A percentile compares a stretch with the other conserved stretches of the same genome.
phyloP scores from a whole-genome alignment of 2,329 filamentous ascomycete species.

The Talaromyces albobiverticillius region DNA sequence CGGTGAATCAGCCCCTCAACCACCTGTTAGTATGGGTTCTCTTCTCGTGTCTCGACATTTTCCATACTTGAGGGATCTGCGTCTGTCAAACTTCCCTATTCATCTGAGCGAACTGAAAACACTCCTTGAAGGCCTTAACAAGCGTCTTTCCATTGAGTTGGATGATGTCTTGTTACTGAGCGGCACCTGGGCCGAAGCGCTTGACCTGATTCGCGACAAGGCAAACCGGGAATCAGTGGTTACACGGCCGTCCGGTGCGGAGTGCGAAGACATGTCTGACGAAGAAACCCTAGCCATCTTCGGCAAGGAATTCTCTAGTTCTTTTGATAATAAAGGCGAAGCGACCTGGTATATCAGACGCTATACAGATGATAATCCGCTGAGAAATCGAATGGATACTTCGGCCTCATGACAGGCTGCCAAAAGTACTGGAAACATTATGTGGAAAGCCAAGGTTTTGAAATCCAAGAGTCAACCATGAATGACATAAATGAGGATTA shows the following conservation, averaged over 20 bases:
- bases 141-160: neutral
- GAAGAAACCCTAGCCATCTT: neutral
- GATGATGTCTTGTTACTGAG: neutral
- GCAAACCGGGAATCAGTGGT: neutral
- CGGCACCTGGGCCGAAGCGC: neutral
- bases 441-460: neutral
- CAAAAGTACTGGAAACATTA: neutral
- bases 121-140: neutral
- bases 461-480: neutral
- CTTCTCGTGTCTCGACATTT: constrained; percentile 1
- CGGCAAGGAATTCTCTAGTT: neutral
- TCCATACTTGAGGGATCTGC: neutral
- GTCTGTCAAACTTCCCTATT: neutral
- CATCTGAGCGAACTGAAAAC: neutral
- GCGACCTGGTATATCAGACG: neutral
- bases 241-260: neutral
- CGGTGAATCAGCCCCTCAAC: neutral
- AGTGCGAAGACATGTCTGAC: constrained; percentile 1
- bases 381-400: neutral
- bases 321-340: neutral
- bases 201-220: neutral
- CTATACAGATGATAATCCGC: neutral
- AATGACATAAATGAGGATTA: neutral
- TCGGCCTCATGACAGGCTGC: neutral
- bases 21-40: constrained; percentile 1